phyloP scores from a whole-genome alignment of 768 basidiomycete genomes.

The Hebeloma cylindrosporum region DNA sequence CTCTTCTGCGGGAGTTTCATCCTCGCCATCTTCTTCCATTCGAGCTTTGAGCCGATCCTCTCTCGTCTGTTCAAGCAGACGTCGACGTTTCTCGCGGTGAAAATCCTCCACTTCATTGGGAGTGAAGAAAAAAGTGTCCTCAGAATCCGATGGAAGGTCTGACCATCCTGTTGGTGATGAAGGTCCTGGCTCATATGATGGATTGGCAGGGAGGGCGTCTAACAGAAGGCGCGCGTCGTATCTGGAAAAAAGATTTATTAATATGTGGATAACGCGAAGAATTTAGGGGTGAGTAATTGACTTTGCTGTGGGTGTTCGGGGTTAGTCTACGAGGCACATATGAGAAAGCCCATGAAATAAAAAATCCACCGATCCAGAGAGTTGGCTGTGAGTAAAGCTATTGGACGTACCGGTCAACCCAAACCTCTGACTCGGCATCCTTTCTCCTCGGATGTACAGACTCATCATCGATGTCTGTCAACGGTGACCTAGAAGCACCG shows the following conservation, averaged over 20 bases:
- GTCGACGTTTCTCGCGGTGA: slow-evolving; percentile 64
- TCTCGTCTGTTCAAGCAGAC: slow-evolving; percentile 54
- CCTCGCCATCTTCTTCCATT: slow-evolving; percentile 41
- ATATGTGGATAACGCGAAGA: slow-evolving; percentile 10
- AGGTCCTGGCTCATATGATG: slow-evolving; percentile 13
- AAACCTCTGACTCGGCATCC: slow-evolving; percentile 42
- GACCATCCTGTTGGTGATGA: slow-evolving; percentile 72
- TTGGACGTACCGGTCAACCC: slow-evolving; percentile 81
- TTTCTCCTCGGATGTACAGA: neutral
- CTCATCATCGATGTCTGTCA: slow-evolving; percentile 7
- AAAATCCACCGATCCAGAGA: neutral
- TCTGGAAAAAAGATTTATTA: slow-evolving; percentile 42
- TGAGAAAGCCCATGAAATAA: neutral
- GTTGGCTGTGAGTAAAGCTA: slow-evolving; percentile 20
- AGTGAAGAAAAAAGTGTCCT: slow-evolving; percentile 82
- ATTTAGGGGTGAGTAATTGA: slow-evolving; percentile 27
- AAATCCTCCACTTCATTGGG: slow-evolving; percentile 67
- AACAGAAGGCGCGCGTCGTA: slow-evolving; percentile 81
- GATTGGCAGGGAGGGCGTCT: slow-evolving; percentile 40
- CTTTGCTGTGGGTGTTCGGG: slow-evolving; percentile 17
- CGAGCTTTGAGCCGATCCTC: slow-evolving; percentile 69
- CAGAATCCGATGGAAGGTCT: slow-evolving; percentile 80
- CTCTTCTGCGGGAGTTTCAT: slow-evolving; percentile 25
- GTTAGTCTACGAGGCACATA: neutral
- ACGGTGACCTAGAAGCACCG: slow-evolving; percentile 8